Percentiles rank a stretch among this genome's conserved stretches.
Evolutionary conservation across 345 rosid genomes (phyloP).

Genomic region (Eucalyptus pauciflora): DNA sequence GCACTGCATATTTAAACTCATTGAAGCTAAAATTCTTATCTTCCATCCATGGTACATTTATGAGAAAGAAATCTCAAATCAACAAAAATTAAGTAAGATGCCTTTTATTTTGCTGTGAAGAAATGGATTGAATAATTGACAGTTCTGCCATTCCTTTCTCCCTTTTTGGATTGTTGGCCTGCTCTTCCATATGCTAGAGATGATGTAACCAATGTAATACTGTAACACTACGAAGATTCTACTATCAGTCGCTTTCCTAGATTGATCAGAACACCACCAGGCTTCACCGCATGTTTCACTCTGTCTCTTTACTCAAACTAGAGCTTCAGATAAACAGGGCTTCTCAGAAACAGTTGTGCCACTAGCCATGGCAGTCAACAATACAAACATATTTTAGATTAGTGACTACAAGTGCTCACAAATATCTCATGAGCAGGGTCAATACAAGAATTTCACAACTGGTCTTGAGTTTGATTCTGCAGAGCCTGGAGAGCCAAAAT

Average conservation of each 20-base stretch:
- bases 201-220: background rate
- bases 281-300: background rate
- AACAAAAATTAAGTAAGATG: background rate
- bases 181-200: background rate
- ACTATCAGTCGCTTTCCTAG: background rate
- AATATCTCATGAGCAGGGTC: conserved; percentile 3
- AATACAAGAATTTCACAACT: conserved; percentile 15
- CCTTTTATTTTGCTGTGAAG: background rate
- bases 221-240: background rate
- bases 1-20: background rate
- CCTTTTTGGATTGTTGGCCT: background rate
- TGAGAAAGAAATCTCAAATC: background rate
- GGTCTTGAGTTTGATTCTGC: conserved; percentile 16
- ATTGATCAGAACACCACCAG: background rate
- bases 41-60: background rate
- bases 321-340: background rate
- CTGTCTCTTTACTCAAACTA: background rate
- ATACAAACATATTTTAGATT: background rate
- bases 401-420: background rate
- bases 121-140: background rate
- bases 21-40: background rate
- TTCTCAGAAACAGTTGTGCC: background rate
- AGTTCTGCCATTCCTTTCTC: background rate
- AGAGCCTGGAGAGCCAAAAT: background rate
- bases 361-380: background rate